Evolutionary conservation across 305 asterid genomes (phyloP).

Genomic region (Petunia hybrid): DNA sequence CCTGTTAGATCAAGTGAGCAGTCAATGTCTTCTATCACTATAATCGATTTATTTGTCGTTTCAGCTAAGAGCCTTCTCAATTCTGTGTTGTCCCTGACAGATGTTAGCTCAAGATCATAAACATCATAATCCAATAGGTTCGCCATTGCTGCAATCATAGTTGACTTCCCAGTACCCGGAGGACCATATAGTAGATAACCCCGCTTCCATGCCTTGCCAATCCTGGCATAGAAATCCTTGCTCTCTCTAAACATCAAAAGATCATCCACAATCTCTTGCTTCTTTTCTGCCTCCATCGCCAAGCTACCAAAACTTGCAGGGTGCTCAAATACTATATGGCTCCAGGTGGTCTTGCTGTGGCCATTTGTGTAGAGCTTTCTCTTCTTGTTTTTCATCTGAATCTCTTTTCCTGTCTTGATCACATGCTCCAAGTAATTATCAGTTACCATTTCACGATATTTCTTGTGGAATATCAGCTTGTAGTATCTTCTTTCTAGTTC

Average conservation of each 20-base stretch:
- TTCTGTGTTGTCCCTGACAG: constrained; percentile 58
- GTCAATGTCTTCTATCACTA: constrained; percentile 70
- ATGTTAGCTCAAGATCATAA: constrained; percentile 63
- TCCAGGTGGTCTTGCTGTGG: constrained; percentile 49
- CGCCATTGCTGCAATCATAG: constrained; percentile 73
- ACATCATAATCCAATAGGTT: constrained; percentile 56
- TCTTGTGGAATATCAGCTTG: constrained; percentile 55
- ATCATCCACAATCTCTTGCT: constrained; percentile 56
- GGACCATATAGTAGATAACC: constrained; percentile 65
- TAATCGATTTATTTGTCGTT: constrained; percentile 56
- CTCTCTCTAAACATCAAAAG: constrained; percentile 48
- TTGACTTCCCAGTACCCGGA: constrained; percentile 66
- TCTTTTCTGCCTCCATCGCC: constrained; percentile 55
- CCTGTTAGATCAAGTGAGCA: constrained; percentile 62
- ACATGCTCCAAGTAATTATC: constrained; percentile 60
- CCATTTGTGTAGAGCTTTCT: constrained; percentile 62
- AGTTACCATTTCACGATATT: constrained; percentile 49
- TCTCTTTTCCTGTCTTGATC: constrained; percentile 52
- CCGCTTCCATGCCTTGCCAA: constrained; percentile 66
- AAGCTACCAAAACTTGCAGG: constrained; percentile 62
- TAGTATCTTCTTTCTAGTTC: constrained; percentile 50
- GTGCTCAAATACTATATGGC: constrained; percentile 62
- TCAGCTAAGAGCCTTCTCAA: constrained; percentile 58
- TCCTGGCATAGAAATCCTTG: constrained; percentile 57
- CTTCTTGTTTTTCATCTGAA: constrained; percentile 46